A percentile compares a stretch with the other conserved stretches of the same genome.
Conservation (phyloP, 352 stramenopile genomes). For the Globisporangium okanoganense region DNA sequence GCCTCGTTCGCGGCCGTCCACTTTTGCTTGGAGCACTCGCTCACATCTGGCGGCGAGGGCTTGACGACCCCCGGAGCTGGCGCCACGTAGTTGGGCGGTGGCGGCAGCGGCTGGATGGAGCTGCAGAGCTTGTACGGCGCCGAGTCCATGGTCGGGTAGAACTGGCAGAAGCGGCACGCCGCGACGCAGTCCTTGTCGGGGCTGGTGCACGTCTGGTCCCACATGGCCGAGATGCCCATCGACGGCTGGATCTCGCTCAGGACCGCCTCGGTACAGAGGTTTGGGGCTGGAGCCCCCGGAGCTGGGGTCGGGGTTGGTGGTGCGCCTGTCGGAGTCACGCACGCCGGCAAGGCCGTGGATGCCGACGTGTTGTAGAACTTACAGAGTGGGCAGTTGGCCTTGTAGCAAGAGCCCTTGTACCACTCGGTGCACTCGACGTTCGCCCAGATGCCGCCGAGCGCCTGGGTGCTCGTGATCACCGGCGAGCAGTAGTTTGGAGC, state of each 20-base stretch:
- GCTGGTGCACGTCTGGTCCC: constrained; percentile 8
- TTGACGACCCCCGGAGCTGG: background rate
- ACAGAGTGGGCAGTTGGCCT: constrained; percentile 8
- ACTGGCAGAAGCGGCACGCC: constrained; percentile 16
- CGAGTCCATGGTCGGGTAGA: background rate
- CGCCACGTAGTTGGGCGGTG: background rate
- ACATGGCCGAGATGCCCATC: constrained; percentile 14
- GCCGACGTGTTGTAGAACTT: constrained; percentile 7
- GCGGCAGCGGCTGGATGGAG: constrained; percentile 1
- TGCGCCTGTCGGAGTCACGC: background rate
- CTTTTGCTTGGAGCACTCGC: constrained; percentile 8
- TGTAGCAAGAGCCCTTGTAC: constrained; percentile 7
- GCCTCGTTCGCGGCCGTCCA: background rate
- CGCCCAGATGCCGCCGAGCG: constrained; percentile 14
- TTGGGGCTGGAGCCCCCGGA: background rate
- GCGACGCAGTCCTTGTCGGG: constrained; percentile 7
- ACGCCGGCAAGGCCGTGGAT: constrained; percentile 3
- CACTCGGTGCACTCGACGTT: constrained; percentile 13
- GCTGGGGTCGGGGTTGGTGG: background rate
- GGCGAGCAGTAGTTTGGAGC: constrained; percentile 5
- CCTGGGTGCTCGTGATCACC: background rate
- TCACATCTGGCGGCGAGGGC: background rate
- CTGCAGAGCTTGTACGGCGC: constrained; percentile 6
- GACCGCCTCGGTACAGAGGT: constrained; percentile 11
- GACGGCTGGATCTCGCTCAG: background rate